These are phyloP conservation scores for Blepharisma japonicum DNA, from an alignment of 73 alveolate genomes.

Conservation along the genomic window DNA sequence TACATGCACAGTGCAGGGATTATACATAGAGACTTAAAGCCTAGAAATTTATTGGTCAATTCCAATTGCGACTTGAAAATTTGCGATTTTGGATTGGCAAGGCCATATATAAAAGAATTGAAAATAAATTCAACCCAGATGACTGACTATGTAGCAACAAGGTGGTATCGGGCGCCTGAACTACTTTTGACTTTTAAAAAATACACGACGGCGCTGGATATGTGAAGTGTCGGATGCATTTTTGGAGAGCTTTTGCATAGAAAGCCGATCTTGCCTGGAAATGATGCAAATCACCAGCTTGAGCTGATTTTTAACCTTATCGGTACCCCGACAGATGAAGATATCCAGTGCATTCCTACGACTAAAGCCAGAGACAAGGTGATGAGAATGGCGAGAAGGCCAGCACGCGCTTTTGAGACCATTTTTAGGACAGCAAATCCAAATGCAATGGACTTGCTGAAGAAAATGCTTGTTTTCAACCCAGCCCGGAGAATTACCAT, in stretches of 20 bases:
- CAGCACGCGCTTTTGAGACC: constrained; percentile 38
- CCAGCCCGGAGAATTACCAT: constrained; percentile 82
- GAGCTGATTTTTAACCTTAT: constrained; percentile 77
- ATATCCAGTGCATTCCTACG: constrained; percentile 42
- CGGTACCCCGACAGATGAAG: constrained; percentile 82
- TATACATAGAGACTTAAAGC: constrained; percentile 79
- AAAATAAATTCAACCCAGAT: constrained; percentile 34
- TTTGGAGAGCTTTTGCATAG: constrained; percentile 80
- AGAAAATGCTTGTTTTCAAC: constrained; percentile 56
- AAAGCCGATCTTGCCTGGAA: constrained; percentile 86
- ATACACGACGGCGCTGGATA: constrained; percentile 48
- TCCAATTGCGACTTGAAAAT: constrained; percentile 83
- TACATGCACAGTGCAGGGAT: constrained; percentile 81
- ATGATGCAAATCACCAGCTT: constrained; percentile 74
- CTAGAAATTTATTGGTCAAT: constrained; percentile 76
- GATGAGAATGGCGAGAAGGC: constrained; percentile 24
- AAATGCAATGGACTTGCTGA: constrained; percentile 46
- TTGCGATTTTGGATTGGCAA: constrained; percentile 83
- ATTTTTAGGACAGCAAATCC: constrained; percentile 49
- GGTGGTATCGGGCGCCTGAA: constrained; percentile 76
- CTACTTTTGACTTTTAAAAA: constrained; percentile 40
- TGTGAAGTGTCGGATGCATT: constrained; percentile 92
- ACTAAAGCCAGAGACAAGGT: constrained; percentile 56
- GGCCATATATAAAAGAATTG: constrained; percentile 42
- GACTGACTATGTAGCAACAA: constrained; percentile 69